These are phyloP conservation scores for Apiospora pterosperma DNA, from an alignment of 2,329 filamentous ascomycete genomes.

Conservation along the genomic window DNA sequence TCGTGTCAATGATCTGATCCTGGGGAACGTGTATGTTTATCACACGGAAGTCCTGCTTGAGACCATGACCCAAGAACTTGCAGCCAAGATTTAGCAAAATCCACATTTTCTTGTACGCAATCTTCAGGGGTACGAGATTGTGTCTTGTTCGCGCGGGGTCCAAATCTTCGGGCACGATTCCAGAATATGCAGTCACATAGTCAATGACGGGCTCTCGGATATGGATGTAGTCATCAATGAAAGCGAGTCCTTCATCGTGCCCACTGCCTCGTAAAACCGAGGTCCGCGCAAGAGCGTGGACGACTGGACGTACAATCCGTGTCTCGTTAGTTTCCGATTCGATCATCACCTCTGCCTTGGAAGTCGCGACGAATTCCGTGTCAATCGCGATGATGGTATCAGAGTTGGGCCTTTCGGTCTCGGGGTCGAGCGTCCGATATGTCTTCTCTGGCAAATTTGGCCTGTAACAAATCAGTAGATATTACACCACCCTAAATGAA, in stretches of 20 bases:
- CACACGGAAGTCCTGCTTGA: conserved; percentile 94
- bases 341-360: conserved; percentile 92
- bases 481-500: background rate
- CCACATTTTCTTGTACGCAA: conserved; percentile 98
- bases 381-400: conserved; percentile 84
- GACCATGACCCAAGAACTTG: conserved; percentile 87
- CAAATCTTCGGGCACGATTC: conserved; percentile 81
- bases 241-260: conserved; percentile 74
- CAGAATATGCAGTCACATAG: conserved; percentile 91
- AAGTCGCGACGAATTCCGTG: conserved; percentile 91
- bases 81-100: conserved; percentile 91
- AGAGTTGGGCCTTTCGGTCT: conserved; percentile 63
- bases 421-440: conserved; percentile 55
- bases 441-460: conserved; percentile 45
- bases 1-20: conserved; percentile 88
- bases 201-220: conserved; percentile 91
- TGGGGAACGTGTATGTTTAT: conserved; percentile 97
- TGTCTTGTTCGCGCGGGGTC: conserved; percentile 73
- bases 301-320: conserved; percentile 86
- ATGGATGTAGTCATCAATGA: conserved; percentile 96
- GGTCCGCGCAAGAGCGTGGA: conserved; percentile 87
- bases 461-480: conserved; percentile 24
- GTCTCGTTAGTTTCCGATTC: conserved; percentile 83
- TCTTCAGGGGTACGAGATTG: conserved; percentile 81
- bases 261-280: conserved; percentile 84